Conservation (phyloP, 805 yeast species). For the Nakazawaea anatomiae region DNA sequence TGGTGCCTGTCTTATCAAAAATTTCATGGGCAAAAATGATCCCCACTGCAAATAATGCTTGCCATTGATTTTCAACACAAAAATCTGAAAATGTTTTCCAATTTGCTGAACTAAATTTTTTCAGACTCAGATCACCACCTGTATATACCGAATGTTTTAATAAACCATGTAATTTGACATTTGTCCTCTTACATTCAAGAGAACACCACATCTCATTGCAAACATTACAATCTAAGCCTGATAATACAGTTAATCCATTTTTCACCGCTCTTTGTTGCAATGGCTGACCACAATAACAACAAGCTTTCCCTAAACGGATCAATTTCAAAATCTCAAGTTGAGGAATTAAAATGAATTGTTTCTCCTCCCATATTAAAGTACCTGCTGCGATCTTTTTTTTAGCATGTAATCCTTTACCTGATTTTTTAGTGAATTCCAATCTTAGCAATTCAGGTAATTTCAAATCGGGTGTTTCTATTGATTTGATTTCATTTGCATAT, state of each 20-base stretch:
- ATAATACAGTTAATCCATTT: slow-evolving; percentile 26
- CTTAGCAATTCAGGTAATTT: slow-evolving; percentile 34
- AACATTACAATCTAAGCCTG: slow-evolving; percentile 58
- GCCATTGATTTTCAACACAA: slow-evolving; percentile 62
- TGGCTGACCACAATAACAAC: slow-evolving; percentile 65
- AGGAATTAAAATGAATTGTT: slow-evolving; percentile 50
- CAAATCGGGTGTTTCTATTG: slow-evolving; percentile 41
- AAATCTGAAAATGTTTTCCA: slow-evolving; percentile 55
- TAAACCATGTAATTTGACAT: slow-evolving; percentile 41
- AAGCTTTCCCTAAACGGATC: slow-evolving; percentile 57
- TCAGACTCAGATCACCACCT: slow-evolving; percentile 25
- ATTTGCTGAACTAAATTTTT: slow-evolving; percentile 33
- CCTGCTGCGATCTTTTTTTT: slow-evolving; percentile 36
- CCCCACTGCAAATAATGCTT: slow-evolving; percentile 61
- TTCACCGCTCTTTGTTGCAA: slow-evolving; percentile 26
- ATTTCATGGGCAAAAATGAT: slow-evolving; percentile 43
- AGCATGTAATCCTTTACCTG: slow-evolving; percentile 62
- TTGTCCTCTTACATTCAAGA: slow-evolving; percentile 48
- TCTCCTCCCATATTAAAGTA: slow-evolving; percentile 53
- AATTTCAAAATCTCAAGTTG: slow-evolving; percentile 60
- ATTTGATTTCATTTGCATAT: slow-evolving; percentile 48
- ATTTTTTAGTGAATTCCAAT: slow-evolving; percentile 40
- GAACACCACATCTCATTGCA: slow-evolving; percentile 73
- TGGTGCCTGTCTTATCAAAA: slow-evolving; percentile 34
- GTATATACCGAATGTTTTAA: slow-evolving; percentile 48